A percentile compares a stretch with the other conserved stretches of the same genome.
These are phyloP conservation scores for Corymbia maculata DNA, from an alignment of 345 rosid genomes.

Conservation along the genomic window DNA sequence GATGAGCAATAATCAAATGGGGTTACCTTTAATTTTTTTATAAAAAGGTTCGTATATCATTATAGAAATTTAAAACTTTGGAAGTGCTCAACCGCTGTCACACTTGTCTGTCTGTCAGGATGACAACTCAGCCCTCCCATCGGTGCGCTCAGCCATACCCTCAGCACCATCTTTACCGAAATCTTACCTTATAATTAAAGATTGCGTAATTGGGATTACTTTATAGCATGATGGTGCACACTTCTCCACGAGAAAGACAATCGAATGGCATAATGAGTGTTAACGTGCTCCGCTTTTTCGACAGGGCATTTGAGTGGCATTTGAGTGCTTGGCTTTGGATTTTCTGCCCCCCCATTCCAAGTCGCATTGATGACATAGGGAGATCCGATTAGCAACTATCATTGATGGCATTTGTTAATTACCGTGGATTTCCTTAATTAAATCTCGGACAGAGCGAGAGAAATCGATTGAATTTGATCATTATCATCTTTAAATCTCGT, in stretches of 20 bases:
- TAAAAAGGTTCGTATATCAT: neutral
- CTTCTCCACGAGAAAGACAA: constrained; percentile 39
- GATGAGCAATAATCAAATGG: neutral
- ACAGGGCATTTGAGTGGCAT: constrained; percentile 23
- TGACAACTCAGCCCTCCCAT: neutral
- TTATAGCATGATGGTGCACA: neutral
- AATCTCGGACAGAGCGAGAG: neutral
- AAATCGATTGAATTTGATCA: neutral
- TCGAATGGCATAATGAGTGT: constrained; percentile 35
- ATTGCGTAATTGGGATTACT: neutral
- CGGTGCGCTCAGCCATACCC: neutral
- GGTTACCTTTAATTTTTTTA: neutral
- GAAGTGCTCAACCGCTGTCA: neutral
- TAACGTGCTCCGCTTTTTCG: constrained; percentile 39
- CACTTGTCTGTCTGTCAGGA: neutral
- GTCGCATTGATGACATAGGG: neutral
- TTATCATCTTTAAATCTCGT: neutral
- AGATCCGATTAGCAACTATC: neutral
- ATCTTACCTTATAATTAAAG: neutral
- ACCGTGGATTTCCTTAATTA: neutral
- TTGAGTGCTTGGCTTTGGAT: constrained; percentile 1
- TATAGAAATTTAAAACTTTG: neutral
- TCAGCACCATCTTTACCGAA: neutral
- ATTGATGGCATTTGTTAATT: neutral
- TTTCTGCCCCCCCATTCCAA: neutral